phyloP scores from a whole-genome alignment of 768 basidiomycete species.

The Strobilomyces dryophilus region DNA sequence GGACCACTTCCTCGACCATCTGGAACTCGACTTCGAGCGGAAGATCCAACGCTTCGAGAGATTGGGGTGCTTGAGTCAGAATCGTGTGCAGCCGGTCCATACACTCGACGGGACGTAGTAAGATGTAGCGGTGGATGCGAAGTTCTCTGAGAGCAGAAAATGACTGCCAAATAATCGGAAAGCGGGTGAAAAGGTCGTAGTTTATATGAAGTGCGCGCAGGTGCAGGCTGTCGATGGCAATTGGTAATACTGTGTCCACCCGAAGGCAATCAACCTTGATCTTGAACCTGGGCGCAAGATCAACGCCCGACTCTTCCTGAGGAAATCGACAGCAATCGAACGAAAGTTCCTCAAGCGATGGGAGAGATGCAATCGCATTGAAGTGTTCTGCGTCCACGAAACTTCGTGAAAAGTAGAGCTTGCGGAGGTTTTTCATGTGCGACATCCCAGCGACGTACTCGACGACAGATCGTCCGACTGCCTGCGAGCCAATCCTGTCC shows the following conservation, averaged over 20 bases:
- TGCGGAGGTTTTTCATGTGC: slow-evolving; percentile 17
- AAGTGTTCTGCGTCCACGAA: slow-evolving; percentile 15
- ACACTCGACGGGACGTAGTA: not conserved
- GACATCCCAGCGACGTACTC: slow-evolving; percentile 11
- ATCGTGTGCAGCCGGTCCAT: not conserved
- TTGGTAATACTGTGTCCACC: not conserved
- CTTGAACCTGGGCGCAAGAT: slow-evolving; percentile 1
- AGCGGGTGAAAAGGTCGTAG: not conserved
- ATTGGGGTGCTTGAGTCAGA: not conserved
- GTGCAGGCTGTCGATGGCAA: not conserved
- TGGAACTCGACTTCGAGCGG: not conserved
- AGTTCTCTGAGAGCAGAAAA: slow-evolving; percentile 5
- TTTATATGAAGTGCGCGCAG: slow-evolving; percentile 1
- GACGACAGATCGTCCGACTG: not conserved
- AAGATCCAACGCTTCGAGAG: not conserved
- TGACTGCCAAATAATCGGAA: not conserved
- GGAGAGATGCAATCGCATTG: slow-evolving; percentile 7
- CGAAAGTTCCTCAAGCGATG: slow-evolving; percentile 13
- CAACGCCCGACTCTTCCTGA: not conserved
- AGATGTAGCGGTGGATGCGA: not conserved
- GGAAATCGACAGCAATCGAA: slow-evolving; percentile 7
- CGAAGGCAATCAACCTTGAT: slow-evolving; percentile 7
- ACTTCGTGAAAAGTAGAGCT: slow-evolving; percentile 8
- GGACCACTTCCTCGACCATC: not conserved
- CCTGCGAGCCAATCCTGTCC: not conserved